phyloP scores from a whole-genome alignment of 495 filamentous ascomycete genomes.

The Cryomyces minteri region DNA sequence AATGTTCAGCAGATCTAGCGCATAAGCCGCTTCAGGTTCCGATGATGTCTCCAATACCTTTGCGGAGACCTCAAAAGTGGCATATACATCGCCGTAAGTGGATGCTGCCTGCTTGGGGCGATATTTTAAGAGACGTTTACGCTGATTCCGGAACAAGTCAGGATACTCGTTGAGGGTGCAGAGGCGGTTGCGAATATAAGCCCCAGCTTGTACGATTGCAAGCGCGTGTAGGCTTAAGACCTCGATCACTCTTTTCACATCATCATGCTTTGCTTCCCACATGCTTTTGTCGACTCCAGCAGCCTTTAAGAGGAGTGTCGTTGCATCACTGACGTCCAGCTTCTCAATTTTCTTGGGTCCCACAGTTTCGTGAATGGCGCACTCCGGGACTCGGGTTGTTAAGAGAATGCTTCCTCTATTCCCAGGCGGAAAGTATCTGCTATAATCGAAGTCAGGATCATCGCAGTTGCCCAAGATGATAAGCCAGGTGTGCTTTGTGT shows the following conservation, averaged over 20 bases:
- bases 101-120: conserved; percentile 5
- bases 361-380: conserved; percentile 2
- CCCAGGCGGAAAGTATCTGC: conserved; percentile 6
- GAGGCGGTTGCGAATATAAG: conserved; percentile 6
- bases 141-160: conserved; percentile 2
- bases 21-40: conserved; percentile 1
- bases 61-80: conserved; percentile 9
- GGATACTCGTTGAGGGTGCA: conserved; percentile 6
- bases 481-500: conserved; percentile 4
- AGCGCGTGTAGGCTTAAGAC: conserved; percentile 7
- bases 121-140: conserved; percentile 4
- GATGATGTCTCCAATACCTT: conserved; percentile 2
- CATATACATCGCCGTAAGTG: conserved; percentile 7
- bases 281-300: neutral
- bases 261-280: neutral
- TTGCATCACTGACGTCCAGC: neutral
- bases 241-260: conserved; percentile 1
- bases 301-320: conserved; percentile 2
- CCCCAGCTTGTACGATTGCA: conserved; percentile 11
- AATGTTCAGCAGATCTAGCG: conserved; percentile 3
- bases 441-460: conserved; percentile 7
- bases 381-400: conserved; percentile 4
- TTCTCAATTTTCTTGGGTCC: conserved; percentile 1
- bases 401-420: conserved; percentile 4
- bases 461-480: conserved; percentile 9